Base-by-base conservation (phyloP, 768 basidiomycete species). In the Boletus tomentosulus region DNA sequence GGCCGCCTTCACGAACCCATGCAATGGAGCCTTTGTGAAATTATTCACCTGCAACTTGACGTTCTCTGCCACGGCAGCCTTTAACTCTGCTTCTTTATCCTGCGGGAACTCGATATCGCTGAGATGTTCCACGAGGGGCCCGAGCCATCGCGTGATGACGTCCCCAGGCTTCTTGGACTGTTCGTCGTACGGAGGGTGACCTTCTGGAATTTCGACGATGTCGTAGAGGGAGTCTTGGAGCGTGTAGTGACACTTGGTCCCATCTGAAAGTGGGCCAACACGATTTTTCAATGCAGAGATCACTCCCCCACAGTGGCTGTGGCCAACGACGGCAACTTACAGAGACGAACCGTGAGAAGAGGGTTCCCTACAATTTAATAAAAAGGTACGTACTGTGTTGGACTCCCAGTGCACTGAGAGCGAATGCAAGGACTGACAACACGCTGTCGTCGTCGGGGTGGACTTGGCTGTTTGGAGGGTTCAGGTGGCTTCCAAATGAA, bases 221-320 rank as follows among this genome's bases (percentile, higher is more conserved):
- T 47, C 50, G n/a, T 44, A 25, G 72, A 62, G 22, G 75, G 5
- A 31, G 5, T 42, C 22, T 8, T 42, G 22, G 41, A 25, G 22
- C 5, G 13, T 42, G 24, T 25, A 16, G 9, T 42, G 22, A 42
- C 6, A 13, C 15, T 22, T 28, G 22, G 2, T 42, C 9, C 22
- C 41, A 6, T 42, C 27, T 27, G 42, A 10, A 12, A 6, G n/a
- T 39, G 19, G 6, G 11, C 33, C 9, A 35, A 16, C 5, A 19
- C 9, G n/a, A 1, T 44, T 44, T 28, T 48, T 48, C 54, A 65
- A 24, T 16, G 66, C 66, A 3, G 84, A 80, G 4, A 75, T 67
- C 24, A 79, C 86, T 48, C 90, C 92, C 55, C 90, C 92, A 65
- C 92, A 95, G 55, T 83, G 76, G 22, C 84, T 83, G 70, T 95